Evolutionary conservation across 495 filamentous ascomycete species (phyloP).

Genomic region (Hypoxylon subgilvum): DNA sequence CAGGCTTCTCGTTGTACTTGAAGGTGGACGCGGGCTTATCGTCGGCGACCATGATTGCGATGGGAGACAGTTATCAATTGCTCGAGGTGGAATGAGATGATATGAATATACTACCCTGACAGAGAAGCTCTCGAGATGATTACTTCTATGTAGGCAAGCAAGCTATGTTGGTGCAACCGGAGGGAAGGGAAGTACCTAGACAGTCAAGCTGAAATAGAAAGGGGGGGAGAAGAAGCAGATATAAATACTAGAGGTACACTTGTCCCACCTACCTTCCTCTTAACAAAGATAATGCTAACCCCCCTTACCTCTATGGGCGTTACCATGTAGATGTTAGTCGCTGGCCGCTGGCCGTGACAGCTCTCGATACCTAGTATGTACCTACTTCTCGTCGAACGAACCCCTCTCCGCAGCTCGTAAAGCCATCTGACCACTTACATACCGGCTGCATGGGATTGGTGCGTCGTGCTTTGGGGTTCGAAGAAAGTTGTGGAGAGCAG

Average conservation of each 20-base stretch:
- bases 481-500: conserved; percentile 23
- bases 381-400: conserved; percentile 1
- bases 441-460: conserved; percentile 3
- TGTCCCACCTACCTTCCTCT: conserved; percentile 4
- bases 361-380: conserved; percentile 9
- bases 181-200: conserved; percentile 10
- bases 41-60: conserved; percentile 50
- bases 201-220: conserved; percentile 2
- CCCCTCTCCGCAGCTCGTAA: conserved; percentile 6
- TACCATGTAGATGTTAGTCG: too few relatives aligned
- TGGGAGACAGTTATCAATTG: too few relatives aligned
- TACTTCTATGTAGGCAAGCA: conserved; percentile 14
- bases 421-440: conserved; percentile 29
- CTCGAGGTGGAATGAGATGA: too few relatives aligned
- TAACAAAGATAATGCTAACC: not conserved
- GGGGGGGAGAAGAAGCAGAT: conserved; percentile 16
- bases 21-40: conserved; percentile 56
- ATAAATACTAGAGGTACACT: conserved; percentile 26
- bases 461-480: conserved; percentile 34
- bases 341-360: too few relatives aligned
- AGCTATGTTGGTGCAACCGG: conserved; percentile 21
- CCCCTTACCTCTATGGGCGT: too few relatives aligned
- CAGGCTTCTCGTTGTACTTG: conserved; percentile 62
- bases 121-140: not conserved
- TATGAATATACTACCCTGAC: conserved; percentile 20